Percentiles rank a stretch among this genome's conserved stretches.
Conservation (phyloP, 768 basidiomycete species). For the Macrocybe gigantea region DNA sequence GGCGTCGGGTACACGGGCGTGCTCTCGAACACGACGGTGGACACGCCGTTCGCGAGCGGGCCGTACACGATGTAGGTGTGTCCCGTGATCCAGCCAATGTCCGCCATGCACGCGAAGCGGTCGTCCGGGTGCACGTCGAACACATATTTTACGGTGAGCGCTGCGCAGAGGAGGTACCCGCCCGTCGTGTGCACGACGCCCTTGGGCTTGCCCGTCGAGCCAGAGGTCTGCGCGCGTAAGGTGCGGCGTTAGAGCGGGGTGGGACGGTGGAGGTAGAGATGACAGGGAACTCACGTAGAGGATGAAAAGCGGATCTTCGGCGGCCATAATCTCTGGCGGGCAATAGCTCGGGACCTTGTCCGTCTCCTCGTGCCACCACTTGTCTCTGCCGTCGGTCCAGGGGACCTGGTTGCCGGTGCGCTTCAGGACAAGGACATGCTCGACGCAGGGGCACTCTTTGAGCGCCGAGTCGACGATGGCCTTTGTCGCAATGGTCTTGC, state of each 20-base stretch:
- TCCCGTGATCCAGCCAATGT: slow-evolving; percentile 98
- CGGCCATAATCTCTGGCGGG: slow-evolving; percentile 78
- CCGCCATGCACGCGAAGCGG: slow-evolving; percentile 96
- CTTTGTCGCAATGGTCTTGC: slow-evolving; percentile 93
- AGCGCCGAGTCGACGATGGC: slow-evolving; percentile 90
- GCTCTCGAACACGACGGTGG: slow-evolving; percentile 91
- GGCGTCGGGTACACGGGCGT: slow-evolving; percentile 97
- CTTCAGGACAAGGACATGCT: slow-evolving; percentile 86
- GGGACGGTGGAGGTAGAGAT: neutral
- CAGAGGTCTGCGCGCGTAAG: slow-evolving; percentile 63
- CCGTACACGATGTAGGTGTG: slow-evolving; percentile 97
- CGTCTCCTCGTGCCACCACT: slow-evolving; percentile 96
- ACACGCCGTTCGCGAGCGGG: slow-evolving; percentile 78
- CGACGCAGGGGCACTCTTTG: slow-evolving; percentile 75
- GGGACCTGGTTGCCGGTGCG: slow-evolving; percentile 81
- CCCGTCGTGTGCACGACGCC: slow-evolving; percentile 90
- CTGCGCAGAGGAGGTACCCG: slow-evolving; percentile 88
- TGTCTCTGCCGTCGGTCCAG: slow-evolving; percentile 80
- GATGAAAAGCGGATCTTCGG: slow-evolving; percentile 98
- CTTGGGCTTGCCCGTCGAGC: slow-evolving; percentile 94
- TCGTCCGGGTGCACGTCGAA: slow-evolving; percentile 98
- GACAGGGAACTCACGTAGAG: slow-evolving; percentile 71
- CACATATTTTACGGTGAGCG: slow-evolving; percentile 92
- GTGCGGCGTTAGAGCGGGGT: neutral
- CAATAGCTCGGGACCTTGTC: slow-evolving; percentile 83